Conservation (phyloP, 2,329 filamentous ascomycete species). For the Ascochyta koolunga region DNA sequence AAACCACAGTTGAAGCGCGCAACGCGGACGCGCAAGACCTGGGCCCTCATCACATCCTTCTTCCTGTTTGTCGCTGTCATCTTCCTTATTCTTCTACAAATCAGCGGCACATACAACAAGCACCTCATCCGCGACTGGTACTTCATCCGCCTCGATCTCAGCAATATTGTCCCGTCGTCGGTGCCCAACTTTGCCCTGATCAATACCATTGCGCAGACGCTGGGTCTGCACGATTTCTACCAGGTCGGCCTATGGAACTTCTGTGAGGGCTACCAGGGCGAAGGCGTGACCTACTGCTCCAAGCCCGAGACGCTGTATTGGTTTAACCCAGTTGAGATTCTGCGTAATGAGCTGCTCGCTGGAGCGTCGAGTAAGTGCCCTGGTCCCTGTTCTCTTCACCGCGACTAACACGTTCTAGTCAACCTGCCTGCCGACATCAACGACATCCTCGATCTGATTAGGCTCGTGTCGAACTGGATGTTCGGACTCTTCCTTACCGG, state of each 20-base stretch:
- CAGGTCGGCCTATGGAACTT: conserved; percentile 91
- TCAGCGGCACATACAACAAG: conserved; percentile 73
- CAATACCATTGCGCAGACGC: conserved; percentile 83
- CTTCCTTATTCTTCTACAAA: conserved; percentile 80
- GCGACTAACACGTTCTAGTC: conserved; percentile 52
- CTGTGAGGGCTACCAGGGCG: conserved; percentile 80
- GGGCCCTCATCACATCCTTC: conserved; percentile 68
- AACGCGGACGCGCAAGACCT: conserved; percentile 61
- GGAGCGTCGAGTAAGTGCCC: conserved; percentile 71
- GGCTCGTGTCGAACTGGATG: conserved; percentile 81
- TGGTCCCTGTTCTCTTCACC: too few relatives aligned
- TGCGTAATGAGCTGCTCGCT: conserved; percentile 78
- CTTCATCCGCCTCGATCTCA: conserved; percentile 83
- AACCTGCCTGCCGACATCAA: conserved; percentile 76
- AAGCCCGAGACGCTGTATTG: conserved; percentile 74
- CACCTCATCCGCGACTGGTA: conserved; percentile 72
- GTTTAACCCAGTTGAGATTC: conserved; percentile 87
- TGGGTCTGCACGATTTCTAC: conserved; percentile 94
- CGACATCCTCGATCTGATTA: conserved; percentile 75
- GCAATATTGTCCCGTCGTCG: conserved; percentile 76
- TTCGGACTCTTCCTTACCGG: conserved; percentile 83
- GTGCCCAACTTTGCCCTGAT: conserved; percentile 76
- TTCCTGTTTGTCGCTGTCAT: conserved; percentile 76
- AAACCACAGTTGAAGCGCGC: conserved; percentile 48
- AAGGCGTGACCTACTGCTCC: conserved; percentile 79